phyloP scores from a whole-genome alignment of 805 yeast genomes.

The Kluyveromyces dobzhanskii region DNA sequence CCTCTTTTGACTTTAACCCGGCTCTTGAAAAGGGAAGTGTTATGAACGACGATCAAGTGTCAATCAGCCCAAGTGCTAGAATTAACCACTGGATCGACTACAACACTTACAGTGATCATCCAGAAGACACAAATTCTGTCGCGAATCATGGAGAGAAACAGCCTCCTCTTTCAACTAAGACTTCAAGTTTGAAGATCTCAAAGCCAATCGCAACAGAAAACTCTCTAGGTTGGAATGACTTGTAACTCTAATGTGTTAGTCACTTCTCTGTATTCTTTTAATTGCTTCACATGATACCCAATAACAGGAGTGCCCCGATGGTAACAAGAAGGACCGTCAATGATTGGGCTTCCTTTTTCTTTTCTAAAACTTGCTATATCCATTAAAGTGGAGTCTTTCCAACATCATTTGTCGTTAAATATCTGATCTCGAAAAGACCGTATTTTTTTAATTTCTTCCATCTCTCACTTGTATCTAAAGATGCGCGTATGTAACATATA shows the following conservation, averaged over 20 bases:
- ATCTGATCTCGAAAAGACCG: too few relatives aligned
- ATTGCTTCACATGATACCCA: too few relatives aligned
- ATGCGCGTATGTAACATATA: too few relatives aligned
- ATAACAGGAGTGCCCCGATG: too few relatives aligned
- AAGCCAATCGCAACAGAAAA: conserved; percentile 63
- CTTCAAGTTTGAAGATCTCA: conserved; percentile 41
- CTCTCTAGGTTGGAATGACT: conserved; percentile 58
- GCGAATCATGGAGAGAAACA: conserved; percentile 7
- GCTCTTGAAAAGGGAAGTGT: conserved; percentile 4
- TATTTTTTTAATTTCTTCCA: too few relatives aligned
- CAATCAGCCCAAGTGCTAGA: conserved; percentile 22
- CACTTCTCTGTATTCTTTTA: too few relatives aligned
- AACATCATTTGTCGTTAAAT: too few relatives aligned
- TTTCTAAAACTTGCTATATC: too few relatives aligned
- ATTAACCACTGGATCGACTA: conserved; percentile 29
- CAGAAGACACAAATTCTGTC: conserved; percentile 12
- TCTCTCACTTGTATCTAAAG: too few relatives aligned
- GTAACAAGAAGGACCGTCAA: too few relatives aligned
- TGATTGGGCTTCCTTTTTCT: too few relatives aligned
- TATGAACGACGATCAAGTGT: conserved; percentile 9
- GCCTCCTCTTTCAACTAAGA: neutral
- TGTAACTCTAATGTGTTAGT: conserved; percentile 11
- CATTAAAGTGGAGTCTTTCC: too few relatives aligned
- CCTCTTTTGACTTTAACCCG: conserved; percentile 1
- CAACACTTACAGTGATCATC: conserved; percentile 14